phyloP scores from a whole-genome alignment of 805 yeast species.

The Saccharomycopsis synnaedendra region DNA sequence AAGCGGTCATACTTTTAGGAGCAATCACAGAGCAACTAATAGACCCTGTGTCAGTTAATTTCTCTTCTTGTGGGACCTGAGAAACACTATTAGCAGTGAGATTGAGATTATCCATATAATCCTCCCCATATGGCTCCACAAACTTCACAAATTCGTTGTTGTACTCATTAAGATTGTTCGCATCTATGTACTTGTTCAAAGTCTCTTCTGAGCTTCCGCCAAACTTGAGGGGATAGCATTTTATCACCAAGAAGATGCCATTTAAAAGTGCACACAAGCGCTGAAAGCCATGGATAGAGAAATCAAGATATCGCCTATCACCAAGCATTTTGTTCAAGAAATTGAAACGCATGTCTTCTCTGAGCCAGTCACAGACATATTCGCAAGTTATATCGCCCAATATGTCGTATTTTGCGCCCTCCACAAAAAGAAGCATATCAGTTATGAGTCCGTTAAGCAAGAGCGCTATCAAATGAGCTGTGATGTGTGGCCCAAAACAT shows the following conservation, averaged over 20 bases:
- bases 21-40: slow-evolving; percentile 9
- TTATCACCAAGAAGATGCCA: neutral
- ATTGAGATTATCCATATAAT: neutral
- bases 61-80: too few relatives aligned
- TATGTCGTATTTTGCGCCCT: neutral
- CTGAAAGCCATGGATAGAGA: too few relatives aligned
- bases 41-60: neutral
- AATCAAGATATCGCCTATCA: neutral
- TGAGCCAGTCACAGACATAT: neutral
- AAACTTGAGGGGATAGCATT: slow-evolving; percentile 4
- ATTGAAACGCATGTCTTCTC: slow-evolving; percentile 1
- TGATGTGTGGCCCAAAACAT: slow-evolving; percentile 1
- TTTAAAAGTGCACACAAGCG: neutral
- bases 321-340: neutral
- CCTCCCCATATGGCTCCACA: neutral
- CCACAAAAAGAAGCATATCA: neutral
- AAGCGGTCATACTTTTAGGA: slow-evolving; percentile 10
- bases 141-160: neutral
- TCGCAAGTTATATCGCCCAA: neutral
- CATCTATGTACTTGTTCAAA: neutral
- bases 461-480: neutral
- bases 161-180: neutral
- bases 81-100: neutral
- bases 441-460: neutral
- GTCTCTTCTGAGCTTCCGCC: neutral